A percentile compares a stretch with the other conserved stretches of the same genome.
Evolutionary conservation across 2,329 filamentous ascomycete species (phyloP).

Genomic region (Ophiobolus disseminans): DNA sequence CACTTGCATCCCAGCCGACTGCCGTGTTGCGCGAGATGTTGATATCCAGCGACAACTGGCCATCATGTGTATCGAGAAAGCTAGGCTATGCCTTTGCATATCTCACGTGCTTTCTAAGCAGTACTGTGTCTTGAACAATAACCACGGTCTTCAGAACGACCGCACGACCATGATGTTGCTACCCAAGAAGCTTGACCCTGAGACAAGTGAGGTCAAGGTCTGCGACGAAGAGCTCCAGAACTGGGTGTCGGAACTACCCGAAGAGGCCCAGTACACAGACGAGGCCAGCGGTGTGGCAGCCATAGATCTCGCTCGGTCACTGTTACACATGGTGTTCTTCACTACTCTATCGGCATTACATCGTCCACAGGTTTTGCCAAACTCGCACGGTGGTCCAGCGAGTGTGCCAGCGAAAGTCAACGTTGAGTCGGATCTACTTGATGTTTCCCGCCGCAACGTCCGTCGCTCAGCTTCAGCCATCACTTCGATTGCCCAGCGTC

Average conservation of each 20-base stretch:
- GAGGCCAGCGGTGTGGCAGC: constrained; percentile 63
- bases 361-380: constrained; percentile 86
- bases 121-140: constrained; percentile 87
- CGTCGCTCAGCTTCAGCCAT: constrained; percentile 85
- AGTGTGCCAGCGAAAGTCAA: constrained; percentile 50
- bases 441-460: constrained; percentile 82
- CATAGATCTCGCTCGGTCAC: constrained; percentile 76
- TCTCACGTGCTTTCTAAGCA: constrained; percentile 89
- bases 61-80: constrained; percentile 88
- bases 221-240: constrained; percentile 81
- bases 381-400: constrained; percentile 63
- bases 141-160: constrained; percentile 73
- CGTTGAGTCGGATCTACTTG: constrained; percentile 71
- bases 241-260: constrained; percentile 77
- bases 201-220: constrained; percentile 76
- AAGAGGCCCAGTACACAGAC: constrained; percentile 73
- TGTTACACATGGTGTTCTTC: constrained; percentile 92
- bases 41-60: constrained; percentile 80
- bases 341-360: constrained; percentile 91
- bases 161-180: constrained; percentile 86
- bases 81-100: constrained; percentile 86
- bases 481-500: constrained; percentile 79
- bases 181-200: constrained; percentile 85
- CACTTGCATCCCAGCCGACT: constrained; percentile 72
- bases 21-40: constrained; percentile 72